Evolutionary conservation across 139 green algal genomes (phyloP).

Genomic region (Picochlorum sp.): DNA sequence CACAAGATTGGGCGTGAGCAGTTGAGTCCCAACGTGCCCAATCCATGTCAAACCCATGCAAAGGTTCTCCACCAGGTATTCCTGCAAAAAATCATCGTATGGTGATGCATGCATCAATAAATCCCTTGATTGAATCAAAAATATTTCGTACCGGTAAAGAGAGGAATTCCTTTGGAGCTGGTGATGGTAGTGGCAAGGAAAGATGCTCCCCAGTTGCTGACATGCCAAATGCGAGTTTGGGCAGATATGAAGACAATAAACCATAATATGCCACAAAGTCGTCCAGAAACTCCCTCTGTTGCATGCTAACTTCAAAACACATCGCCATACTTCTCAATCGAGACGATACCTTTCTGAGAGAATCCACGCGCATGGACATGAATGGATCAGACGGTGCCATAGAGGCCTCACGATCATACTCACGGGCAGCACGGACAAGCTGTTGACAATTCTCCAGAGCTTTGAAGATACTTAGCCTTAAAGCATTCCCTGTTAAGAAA

Average conservation of each 20-base stretch:
- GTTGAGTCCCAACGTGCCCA: conserved; percentile 11
- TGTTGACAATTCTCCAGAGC: conserved; percentile 26
- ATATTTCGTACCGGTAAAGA: conserved; percentile 31
- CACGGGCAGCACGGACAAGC: not conserved
- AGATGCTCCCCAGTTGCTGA: conserved; percentile 10
- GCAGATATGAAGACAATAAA: conserved; percentile 65
- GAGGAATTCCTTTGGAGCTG: conserved; percentile 40
- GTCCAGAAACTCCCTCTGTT: conserved; percentile 36
- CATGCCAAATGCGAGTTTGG: conserved; percentile 29
- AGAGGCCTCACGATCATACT: conserved; percentile 9
- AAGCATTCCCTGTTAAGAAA: conserved; percentile 75
- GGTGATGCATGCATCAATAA: conserved; percentile 27
- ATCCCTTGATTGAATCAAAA: no score
- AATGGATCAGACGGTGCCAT: not conserved
- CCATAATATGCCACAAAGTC: conserved; percentile 52
- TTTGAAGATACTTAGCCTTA: conserved; percentile 76
- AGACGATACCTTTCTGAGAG: not conserved
- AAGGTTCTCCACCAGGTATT: conserved; percentile 88
- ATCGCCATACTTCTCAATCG: conserved; percentile 2
- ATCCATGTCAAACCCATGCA: conserved; percentile 54
- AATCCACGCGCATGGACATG: not conserved
- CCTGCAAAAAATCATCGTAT: conserved; percentile 17
- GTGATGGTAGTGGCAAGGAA: conserved; percentile 53
- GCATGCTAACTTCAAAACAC: not conserved
- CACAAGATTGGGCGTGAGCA: conserved; percentile 25